phyloP scores from a whole-genome alignment of 2,329 filamentous ascomycete genomes.

The Beauveria bassiana region DNA sequence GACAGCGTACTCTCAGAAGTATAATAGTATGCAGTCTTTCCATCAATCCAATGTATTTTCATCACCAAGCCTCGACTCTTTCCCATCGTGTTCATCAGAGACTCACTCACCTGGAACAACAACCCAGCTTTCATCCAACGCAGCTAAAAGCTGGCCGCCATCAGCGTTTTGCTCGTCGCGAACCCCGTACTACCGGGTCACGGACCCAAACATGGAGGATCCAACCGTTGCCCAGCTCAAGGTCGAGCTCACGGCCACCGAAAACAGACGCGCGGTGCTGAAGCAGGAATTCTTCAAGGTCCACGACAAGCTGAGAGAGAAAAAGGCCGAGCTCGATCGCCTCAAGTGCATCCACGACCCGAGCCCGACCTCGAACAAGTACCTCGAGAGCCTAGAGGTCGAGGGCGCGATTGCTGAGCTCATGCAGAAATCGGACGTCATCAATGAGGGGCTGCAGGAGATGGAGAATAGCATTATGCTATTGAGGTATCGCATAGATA shows the following conservation, averaged over 20 bases:
- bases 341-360: neutral
- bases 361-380: neutral
- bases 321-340: neutral
- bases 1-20: neutral
- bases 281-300: neutral
- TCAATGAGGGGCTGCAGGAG: neutral
- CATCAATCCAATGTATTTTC: neutral
- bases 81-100: neutral
- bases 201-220: neutral
- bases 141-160: no score
- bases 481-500: neutral
- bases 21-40: neutral
- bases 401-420: conserved; percentile 1
- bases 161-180: neutral
- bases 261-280: neutral
- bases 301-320: neutral
- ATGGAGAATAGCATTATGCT: neutral
- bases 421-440: neutral
- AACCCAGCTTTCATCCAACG: no score
- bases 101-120: neutral
- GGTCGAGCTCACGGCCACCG: neutral
- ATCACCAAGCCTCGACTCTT: neutral
- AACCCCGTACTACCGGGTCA: no score
- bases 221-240: neutral
- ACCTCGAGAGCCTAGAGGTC: neutral